A percentile compares a stretch with the other conserved stretches of the same genome.
Conservation (phyloP, 768 basidiomycete genomes). For the Suillus occidentalis region DNA sequence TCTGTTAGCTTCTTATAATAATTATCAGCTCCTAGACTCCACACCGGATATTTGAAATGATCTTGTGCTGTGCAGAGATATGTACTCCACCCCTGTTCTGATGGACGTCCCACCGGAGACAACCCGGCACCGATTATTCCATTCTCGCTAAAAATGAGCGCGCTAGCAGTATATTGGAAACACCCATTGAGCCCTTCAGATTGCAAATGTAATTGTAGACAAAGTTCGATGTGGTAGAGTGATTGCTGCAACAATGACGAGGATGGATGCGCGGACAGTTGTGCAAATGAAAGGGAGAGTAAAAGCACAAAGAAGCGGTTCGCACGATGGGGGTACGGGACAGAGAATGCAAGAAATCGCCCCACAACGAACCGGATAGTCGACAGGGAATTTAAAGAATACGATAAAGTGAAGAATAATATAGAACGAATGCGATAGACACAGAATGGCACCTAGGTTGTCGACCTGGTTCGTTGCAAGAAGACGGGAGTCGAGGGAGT, state of each 20-base stretch:
- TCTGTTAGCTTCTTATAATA: neutral
- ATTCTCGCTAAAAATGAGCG: constrained; percentile 7
- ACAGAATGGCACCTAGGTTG: constrained; percentile 43
- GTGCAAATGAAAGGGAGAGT: constrained; percentile 27
- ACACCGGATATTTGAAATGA: neutral
- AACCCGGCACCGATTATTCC: constrained; percentile 5
- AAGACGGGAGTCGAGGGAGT: constrained; percentile 42
- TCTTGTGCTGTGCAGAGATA: constrained; percentile 16
- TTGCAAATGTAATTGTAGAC: constrained; percentile 35
- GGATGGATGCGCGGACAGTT: constrained; percentile 30
- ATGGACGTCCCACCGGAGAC: constrained; percentile 14
- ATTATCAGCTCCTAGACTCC: neutral
- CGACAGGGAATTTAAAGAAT: constrained; percentile 43
- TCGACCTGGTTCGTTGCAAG: constrained; percentile 52
- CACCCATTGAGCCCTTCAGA: constrained; percentile 32
- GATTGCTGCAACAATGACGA: constrained; percentile 49
- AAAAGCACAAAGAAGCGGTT: constrained; percentile 18
- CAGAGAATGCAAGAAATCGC: constrained; percentile 29
- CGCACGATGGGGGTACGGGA: constrained; percentile 10
- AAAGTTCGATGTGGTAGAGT: constrained; percentile 39
- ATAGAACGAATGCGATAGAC: constrained; percentile 59
- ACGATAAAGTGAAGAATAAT: constrained; percentile 86
- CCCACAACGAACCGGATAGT: constrained; percentile 35
- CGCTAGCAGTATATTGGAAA: constrained; percentile 14
- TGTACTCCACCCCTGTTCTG: constrained; percentile 9